Percentiles rank a stretch among this genome's conserved stretches.
phyloP scores from a whole-genome alignment of 192 early-diverging fungal genomes.

The Backusella tarrabulga region DNA sequence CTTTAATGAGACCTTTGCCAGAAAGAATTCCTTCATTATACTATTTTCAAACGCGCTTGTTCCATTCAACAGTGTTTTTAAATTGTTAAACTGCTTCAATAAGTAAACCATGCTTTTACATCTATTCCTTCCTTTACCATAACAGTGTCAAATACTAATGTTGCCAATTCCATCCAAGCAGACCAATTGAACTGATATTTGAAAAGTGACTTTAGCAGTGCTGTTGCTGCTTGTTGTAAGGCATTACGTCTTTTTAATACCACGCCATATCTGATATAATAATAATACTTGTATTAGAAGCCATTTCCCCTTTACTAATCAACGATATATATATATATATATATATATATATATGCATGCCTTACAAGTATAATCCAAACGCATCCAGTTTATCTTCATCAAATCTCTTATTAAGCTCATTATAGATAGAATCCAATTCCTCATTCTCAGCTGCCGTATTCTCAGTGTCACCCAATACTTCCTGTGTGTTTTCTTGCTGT shows the following conservation, averaged over 20 bases:
- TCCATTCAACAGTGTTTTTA: conserved; percentile 16
- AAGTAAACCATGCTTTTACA: background rate
- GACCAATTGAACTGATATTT: conserved; percentile 87
- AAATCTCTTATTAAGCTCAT: conserved; percentile 44
- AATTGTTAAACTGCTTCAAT: conserved; percentile 16
- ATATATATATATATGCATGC: background rate
- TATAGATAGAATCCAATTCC: conserved; percentile 44
- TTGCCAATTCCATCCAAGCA: conserved; percentile 81
- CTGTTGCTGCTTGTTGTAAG: conserved; percentile 44
- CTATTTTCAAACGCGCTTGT: conserved; percentile 10
- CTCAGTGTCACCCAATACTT: conserved; percentile 54
- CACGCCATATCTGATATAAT: conserved; percentile 49
- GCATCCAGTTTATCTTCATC: conserved; percentile 53
- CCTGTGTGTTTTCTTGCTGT: conserved; percentile 54
- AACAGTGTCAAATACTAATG: conserved; percentile 46
- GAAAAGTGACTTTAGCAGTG: conserved; percentile 65
- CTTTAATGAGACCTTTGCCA: conserved; percentile 59
- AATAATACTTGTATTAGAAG: background rate
- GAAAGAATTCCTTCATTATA: conserved; percentile 43
- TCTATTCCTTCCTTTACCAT: conserved; percentile 17
- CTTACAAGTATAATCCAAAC: conserved; percentile 70
- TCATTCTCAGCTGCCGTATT: conserved; percentile 43
- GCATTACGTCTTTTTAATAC: conserved; percentile 42
- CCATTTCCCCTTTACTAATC: no score
- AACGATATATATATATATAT: no score